Evolutionary conservation across 345 rosid species (phyloP).

Genomic region (Mallotus nudiflorus): DNA sequence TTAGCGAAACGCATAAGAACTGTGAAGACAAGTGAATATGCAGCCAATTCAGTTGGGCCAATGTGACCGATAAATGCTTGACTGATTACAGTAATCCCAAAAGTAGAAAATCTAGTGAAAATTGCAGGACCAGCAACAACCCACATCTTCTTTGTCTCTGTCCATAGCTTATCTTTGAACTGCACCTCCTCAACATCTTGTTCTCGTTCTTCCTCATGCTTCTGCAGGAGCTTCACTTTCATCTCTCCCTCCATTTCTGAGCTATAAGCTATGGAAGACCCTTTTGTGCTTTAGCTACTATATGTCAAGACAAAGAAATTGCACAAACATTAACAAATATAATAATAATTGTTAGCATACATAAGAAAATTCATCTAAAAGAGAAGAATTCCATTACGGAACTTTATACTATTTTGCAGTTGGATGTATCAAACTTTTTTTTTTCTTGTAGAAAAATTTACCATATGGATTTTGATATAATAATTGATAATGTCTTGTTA

Average conservation of each 20-base stretch:
- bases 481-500: too few species aligned
- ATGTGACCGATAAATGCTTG: constrained; percentile 76
- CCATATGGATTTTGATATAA: too few species aligned
- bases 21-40: constrained; percentile 61
- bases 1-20: constrained; percentile 62
- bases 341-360: too few species aligned
- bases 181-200: constrained; percentile 18
- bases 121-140: constrained; percentile 72
- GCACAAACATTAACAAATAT: too few species aligned
- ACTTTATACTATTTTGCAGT: too few species aligned
- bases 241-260: constrained; percentile 11
- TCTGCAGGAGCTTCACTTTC: constrained; percentile 11
- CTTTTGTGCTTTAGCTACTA: too few species aligned
- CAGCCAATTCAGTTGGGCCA: constrained; percentile 66
- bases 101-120: constrained; percentile 65
- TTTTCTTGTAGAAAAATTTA: too few species aligned
- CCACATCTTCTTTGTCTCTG: constrained; percentile 68
- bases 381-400: constrained; percentile 1
- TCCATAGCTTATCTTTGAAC: constrained; percentile 48
- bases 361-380: too few species aligned
- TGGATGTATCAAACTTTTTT: too few species aligned
- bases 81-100: constrained; percentile 50
- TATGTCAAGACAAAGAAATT: too few species aligned
- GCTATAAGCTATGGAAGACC: too few species aligned
- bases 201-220: background rate